Percentiles rank a stretch among this genome's conserved stretches.
These are phyloP conservation scores for Tetracentron sinense DNA, from an alignment of 164 flowering plant genomes.

Conservation along the genomic window DNA sequence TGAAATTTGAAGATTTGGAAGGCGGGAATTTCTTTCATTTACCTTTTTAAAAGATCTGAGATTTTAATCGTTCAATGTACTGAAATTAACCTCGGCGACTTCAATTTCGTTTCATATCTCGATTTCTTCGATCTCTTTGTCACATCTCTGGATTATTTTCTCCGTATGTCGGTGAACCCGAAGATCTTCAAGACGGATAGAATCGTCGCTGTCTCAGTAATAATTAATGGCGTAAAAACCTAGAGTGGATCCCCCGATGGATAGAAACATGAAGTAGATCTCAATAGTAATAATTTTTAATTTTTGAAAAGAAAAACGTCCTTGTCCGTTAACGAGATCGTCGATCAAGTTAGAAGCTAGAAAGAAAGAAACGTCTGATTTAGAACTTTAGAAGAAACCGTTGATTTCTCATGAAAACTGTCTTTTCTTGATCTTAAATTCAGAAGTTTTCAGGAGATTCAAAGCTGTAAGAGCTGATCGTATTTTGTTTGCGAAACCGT, in stretches of 20 bases:
- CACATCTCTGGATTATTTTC: neutral
- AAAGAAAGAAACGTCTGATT: neutral
- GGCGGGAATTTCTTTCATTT: no score
- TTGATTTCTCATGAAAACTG: neutral
- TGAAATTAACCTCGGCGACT: no score
- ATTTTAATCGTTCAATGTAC: no score
- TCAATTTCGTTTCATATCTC: no score
- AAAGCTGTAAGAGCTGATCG: no score
- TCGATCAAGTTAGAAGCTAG: neutral
- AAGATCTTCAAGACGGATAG: neutral
- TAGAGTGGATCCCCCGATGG: neutral
- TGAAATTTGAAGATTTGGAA: no score
- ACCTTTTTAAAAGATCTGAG: no score
- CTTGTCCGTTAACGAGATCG: neutral
- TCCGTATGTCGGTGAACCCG: no score
- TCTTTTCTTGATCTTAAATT: neutral
- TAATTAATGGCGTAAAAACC: constrained; percentile 1
- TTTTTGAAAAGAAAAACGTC: no score
- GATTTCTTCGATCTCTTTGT: neutral
- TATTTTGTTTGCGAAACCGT: neutral
- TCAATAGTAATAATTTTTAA: no score
- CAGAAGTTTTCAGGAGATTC: no score
- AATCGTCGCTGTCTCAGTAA: constrained; percentile 1
- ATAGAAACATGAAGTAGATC: neutral
- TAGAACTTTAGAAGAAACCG: no score